Base-by-base conservation (phyloP, 2,329 filamentous ascomycete genomes). In the Aureobasidium sp. region DNA sequence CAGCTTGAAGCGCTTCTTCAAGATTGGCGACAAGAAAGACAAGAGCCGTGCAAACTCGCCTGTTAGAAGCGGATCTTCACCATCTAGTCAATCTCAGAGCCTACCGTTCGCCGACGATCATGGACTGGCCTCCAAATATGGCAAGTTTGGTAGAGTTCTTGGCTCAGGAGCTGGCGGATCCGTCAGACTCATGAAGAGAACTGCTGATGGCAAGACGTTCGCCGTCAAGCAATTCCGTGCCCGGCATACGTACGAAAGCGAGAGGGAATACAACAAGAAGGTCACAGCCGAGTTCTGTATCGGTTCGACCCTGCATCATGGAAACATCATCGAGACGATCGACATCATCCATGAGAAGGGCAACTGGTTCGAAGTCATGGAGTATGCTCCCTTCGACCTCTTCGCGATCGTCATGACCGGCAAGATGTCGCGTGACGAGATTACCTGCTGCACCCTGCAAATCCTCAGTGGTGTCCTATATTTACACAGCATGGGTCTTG, bases 361-460 rank as follows among this genome's bases (percentile, higher is more conserved):
- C 54, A 91, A 88, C 65, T 99, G 94, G 90, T 99, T 91, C 69
- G 93, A 97, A 70, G 94, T 99, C 43, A 99, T 99, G 94, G 94
- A 99, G 71, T 99, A 95, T 70, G 94, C 92, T 11, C 94, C 94
- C 0, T 99, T 81, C 69, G 94, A 99, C 72, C 81, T 99, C 31
- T 99, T 99, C 71, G 94, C 94, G 13, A 96, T 95, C 65, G 94
- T 99, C 66, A 99, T 99, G 94, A 97, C 94, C 0, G 94, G 94
- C 37, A 95, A 91, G 75, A 99, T 99, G 94, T 84, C 84, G 42
- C 85, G 90, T 62, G 88, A 95, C 67, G 94, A 99, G 73, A 84
- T 97, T 62, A 86, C 86, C 3, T 99, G 94, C 74, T 87, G 87
- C 63, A 97, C 96, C 68, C 78, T 97, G 65, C 94, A 99, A 73